Percentiles rank a stretch among this genome's conserved stretches.
Evolutionary conservation across 306 rosid species (phyloP).

Genomic region (Dryas drummondii): DNA sequence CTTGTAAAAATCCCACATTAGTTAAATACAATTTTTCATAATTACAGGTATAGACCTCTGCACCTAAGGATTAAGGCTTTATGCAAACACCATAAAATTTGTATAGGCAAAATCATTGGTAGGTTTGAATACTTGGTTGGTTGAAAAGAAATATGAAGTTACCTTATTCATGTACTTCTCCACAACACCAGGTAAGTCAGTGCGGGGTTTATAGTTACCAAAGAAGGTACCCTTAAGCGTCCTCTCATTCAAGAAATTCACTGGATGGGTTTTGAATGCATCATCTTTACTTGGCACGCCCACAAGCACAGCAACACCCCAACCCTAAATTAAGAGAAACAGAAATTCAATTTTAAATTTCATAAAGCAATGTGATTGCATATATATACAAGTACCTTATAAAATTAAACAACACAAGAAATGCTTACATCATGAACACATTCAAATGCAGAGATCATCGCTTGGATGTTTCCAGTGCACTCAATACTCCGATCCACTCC

Average conservation of each 20-base stretch:
- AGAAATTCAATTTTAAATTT: background rate
- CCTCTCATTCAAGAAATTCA: constrained; percentile 74
- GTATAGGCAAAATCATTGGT: too few relatives aligned
- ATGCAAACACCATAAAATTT: background rate
- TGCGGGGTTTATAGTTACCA: constrained; percentile 85
- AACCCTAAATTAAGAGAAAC: constrained; percentile 46
- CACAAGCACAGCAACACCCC: constrained; percentile 94
- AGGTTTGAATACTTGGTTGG: background rate
- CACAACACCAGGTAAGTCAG: constrained; percentile 73
- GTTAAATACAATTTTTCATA: too few relatives aligned
- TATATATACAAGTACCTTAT: too few relatives aligned
- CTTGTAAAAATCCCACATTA: background rate
- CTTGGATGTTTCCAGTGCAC: constrained; percentile 85
- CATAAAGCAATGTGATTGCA: background rate
- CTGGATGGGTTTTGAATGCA: constrained; percentile 73
- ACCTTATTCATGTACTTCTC: constrained; percentile 71
- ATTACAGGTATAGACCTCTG: too few relatives aligned
- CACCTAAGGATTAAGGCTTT: too few relatives aligned
- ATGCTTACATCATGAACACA: constrained; percentile 77
- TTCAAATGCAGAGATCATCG: constrained; percentile 91
- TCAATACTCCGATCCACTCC: constrained; percentile 91
- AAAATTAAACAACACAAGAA: background rate
- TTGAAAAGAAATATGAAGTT: background rate
- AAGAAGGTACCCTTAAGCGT: constrained; percentile 90
- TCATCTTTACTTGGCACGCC: constrained; percentile 89